phyloP scores from a whole-genome alignment of 768 basidiomycete genomes.

The Collybiopsis luxurians region DNA sequence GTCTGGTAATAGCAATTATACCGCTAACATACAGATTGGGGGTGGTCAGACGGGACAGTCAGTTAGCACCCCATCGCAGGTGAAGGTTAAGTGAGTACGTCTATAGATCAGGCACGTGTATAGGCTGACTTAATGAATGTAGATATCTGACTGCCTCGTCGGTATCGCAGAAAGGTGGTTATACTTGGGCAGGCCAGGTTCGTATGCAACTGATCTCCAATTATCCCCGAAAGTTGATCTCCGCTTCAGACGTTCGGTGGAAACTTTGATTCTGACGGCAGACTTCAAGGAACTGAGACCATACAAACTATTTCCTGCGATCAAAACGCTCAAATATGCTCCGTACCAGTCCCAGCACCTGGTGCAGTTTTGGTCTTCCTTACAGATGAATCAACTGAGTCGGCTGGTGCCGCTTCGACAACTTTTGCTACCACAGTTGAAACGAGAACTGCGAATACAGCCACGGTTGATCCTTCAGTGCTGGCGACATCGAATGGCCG shows the following conservation, averaged over 20 bases:
- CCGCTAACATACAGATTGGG: conserved; percentile 47
- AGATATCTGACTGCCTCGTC: conserved; percentile 53
- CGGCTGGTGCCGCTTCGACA: conserved; percentile 28
- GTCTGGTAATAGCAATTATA: conserved; percentile 54
- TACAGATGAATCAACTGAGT: conserved; percentile 28
- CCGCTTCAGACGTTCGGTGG: conserved; percentile 53
- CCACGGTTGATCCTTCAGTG: conserved; percentile 49
- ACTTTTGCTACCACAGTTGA: conserved; percentile 53
- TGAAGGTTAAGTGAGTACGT: conserved; percentile 55
- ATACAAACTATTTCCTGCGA: conserved; percentile 60
- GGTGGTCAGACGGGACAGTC: conserved; percentile 37
- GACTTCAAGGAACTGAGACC: conserved; percentile 46
- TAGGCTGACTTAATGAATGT: conserved; percentile 10
- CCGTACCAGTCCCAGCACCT: conserved; percentile 64
- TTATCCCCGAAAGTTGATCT: not conserved
- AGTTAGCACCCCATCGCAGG: conserved; percentile 37
- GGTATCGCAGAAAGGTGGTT: conserved; percentile 52
- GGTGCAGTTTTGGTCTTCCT: conserved; percentile 72
- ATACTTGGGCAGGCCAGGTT: conserved; percentile 63
- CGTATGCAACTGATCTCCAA: conserved; percentile 8
- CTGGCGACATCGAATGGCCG: conserved; percentile 66
- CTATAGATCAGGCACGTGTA: conserved; percentile 1
- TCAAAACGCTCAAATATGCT: conserved; percentile 46
- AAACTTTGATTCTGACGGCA: conserved; percentile 62
- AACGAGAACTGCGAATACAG: conserved; percentile 50